These are phyloP conservation scores for Cyclotella baltica DNA, from an alignment of 108 stramenopile species.

Conservation along the genomic window DNA sequence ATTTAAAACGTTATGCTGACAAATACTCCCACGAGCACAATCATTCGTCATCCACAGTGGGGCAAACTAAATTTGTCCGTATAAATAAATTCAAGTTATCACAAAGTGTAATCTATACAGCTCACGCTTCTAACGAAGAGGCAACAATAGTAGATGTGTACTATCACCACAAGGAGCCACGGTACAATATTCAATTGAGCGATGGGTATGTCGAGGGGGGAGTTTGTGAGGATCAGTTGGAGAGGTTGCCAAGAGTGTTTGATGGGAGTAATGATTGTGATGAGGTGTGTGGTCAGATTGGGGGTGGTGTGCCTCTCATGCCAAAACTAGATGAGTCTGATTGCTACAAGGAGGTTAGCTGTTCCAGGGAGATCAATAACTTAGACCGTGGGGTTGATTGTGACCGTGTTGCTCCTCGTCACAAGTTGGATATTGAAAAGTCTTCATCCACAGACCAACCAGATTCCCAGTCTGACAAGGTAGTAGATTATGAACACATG, in stretches of 20 bases:
- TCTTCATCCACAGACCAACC: too few relatives aligned
- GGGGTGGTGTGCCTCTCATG: too few relatives aligned
- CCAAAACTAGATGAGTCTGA: too few relatives aligned
- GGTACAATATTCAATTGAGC: constrained; percentile 17
- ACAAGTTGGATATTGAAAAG: too few relatives aligned
- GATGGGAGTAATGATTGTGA: too few relatives aligned
- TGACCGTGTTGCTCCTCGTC: too few relatives aligned
- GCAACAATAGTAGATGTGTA: constrained; percentile 25
- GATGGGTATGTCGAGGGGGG: constrained; percentile 9
- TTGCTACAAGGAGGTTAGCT: too few relatives aligned
- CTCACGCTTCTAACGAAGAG: neutral
- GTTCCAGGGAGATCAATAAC: too few relatives aligned
- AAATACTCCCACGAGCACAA: constrained; percentile 26
- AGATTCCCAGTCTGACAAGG: constrained; percentile 7
- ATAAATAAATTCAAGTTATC: constrained; percentile 35
- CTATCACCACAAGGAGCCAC: constrained; percentile 19
- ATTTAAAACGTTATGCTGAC: constrained; percentile 38
- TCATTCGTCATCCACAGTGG: neutral
- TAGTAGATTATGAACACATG: constrained; percentile 32
- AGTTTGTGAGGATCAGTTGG: constrained; percentile 13
- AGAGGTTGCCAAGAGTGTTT: too few relatives aligned
- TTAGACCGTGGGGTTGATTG: too few relatives aligned
- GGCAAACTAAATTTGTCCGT: constrained; percentile 4
- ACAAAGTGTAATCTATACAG: constrained; percentile 28
- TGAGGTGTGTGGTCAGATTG: too few relatives aligned